These are phyloP conservation scores for Xanthoconium stramineum DNA, from an alignment of 768 basidiomycete genomes.

Conservation along the genomic window DNA sequence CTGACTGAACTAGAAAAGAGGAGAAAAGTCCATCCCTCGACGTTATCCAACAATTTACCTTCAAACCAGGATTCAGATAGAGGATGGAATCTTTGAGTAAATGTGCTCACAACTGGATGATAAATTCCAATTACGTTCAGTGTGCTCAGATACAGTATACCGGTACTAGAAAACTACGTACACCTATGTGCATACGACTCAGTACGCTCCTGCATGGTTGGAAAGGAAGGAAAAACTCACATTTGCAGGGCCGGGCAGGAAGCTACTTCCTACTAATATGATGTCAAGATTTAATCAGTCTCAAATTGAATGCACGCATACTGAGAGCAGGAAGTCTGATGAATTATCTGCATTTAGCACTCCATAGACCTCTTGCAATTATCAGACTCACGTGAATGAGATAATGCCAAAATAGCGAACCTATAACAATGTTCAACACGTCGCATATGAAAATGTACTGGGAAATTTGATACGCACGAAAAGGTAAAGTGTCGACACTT, in stretches of 20 bases:
- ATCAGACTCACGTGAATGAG: neutral
- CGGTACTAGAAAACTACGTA: neutral
- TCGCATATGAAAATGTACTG: neutral
- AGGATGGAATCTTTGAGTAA: too few relatives aligned
- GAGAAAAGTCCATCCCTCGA: neutral
- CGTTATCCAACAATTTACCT: neutral
- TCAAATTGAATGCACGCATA: neutral
- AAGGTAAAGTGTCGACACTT: too few relatives aligned
- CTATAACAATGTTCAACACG: neutral
- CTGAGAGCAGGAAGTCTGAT: neutral
- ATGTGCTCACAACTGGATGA: neutral
- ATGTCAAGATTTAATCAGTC: neutral
- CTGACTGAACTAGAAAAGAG: neutral
- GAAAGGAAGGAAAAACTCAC: too few relatives aligned
- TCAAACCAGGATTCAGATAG: neutral
- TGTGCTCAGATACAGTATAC: too few relatives aligned
- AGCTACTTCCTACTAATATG: neutral
- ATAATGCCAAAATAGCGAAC: slow-evolving; percentile 10
- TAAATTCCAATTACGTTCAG: too few relatives aligned
- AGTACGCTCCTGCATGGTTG: neutral
- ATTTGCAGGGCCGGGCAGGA: neutral
- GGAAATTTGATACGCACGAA: neutral
- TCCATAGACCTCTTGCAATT: neutral
- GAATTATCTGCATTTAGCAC: neutral
- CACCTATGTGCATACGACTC: neutral